Evolutionary conservation across 2,329 filamentous ascomycete species (phyloP).

Genomic region (Aspergillus pseudotamarii): DNA sequence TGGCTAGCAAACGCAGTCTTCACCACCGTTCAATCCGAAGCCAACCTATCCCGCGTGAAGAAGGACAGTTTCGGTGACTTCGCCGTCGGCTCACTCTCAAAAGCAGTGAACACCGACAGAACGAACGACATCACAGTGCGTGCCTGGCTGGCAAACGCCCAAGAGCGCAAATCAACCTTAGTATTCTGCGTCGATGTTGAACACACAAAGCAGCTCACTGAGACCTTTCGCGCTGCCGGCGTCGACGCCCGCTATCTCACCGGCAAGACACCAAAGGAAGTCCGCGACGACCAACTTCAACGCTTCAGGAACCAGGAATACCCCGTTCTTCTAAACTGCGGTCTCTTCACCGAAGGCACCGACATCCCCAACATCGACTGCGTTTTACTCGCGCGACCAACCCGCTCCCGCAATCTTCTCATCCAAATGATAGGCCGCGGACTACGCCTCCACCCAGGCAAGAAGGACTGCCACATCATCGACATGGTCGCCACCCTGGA

Average conservation of each 20-base stretch:
- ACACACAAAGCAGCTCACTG: conserved; percentile 76
- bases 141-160: conserved; percentile 79
- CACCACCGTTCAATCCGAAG: conserved; percentile 84
- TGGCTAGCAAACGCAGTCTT: conserved; percentile 94
- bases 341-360: conserved; percentile 95
- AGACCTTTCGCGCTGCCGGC: conserved; percentile 73
- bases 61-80: conserved; percentile 74
- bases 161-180: conserved; percentile 76
- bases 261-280: conserved; percentile 70
- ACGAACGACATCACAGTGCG: conserved; percentile 84
- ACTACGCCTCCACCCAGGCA: conserved; percentile 78
- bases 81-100: conserved; percentile 73
- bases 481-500: conserved; percentile 89
- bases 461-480: conserved; percentile 89
- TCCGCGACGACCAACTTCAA: conserved; percentile 70
- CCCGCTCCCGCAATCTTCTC: conserved; percentile 86
- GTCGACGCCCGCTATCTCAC: conserved; percentile 88
- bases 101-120: conserved; percentile 76
- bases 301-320: conserved; percentile 77
- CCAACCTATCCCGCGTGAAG: conserved; percentile 74
- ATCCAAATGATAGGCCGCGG: conserved; percentile 98
- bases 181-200: conserved; percentile 91
- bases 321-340: conserved; percentile 89
- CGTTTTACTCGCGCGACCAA: conserved; percentile 82
- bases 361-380: conserved; percentile 98